phyloP scores from a whole-genome alignment of 352 stramenopile species.

The Globisporangium canariense region DNA sequence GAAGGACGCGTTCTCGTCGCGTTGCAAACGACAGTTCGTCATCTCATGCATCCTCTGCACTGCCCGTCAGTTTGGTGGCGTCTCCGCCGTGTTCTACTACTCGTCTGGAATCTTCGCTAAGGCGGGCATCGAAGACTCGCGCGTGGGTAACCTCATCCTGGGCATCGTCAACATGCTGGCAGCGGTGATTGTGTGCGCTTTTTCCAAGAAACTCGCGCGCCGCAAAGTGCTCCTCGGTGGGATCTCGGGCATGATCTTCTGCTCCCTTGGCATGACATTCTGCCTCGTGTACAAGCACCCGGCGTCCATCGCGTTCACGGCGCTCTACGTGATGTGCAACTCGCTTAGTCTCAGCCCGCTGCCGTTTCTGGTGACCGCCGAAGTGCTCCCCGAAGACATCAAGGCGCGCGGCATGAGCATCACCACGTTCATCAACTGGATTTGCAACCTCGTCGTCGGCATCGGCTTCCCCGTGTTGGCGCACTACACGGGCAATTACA shows the following conservation, averaged over 20 bases:
- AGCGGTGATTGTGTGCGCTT: conserved; percentile 24
- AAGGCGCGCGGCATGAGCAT: conserved; percentile 33
- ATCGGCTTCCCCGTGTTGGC: conserved; percentile 31
- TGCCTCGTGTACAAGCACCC: conserved; percentile 26
- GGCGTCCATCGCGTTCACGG: conserved; percentile 26
- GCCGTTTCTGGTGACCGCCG: conserved; percentile 33
- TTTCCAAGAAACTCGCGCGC: conserved; percentile 32
- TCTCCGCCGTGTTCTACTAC: conserved; percentile 44
- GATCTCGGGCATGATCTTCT: conserved; percentile 34
- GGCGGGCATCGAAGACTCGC: conserved; percentile 35
- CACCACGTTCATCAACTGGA: conserved; percentile 37
- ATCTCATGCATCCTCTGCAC: conserved; percentile 34
- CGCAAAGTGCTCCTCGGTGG: conserved; percentile 24
- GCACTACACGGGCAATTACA: conserved; percentile 29
- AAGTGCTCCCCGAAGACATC: conserved; percentile 42
- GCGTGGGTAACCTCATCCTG: conserved; percentile 32
- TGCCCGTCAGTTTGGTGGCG: conserved; percentile 33
- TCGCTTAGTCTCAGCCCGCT: conserved; percentile 38
- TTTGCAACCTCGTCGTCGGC: conserved; percentile 34
- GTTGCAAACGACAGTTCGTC: conserved; percentile 30
- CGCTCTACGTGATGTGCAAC: conserved; percentile 32
- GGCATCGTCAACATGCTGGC: conserved; percentile 24
- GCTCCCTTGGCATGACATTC: conserved; percentile 31
- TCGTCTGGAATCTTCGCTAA: conserved; percentile 35
- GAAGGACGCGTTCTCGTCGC: conserved; percentile 25